A percentile compares a stretch with the other conserved stretches of the same genome.
These are phyloP conservation scores for Globisporangium irregulare DNA, from an alignment of 352 stramenopile species.

Conservation along the genomic window DNA sequence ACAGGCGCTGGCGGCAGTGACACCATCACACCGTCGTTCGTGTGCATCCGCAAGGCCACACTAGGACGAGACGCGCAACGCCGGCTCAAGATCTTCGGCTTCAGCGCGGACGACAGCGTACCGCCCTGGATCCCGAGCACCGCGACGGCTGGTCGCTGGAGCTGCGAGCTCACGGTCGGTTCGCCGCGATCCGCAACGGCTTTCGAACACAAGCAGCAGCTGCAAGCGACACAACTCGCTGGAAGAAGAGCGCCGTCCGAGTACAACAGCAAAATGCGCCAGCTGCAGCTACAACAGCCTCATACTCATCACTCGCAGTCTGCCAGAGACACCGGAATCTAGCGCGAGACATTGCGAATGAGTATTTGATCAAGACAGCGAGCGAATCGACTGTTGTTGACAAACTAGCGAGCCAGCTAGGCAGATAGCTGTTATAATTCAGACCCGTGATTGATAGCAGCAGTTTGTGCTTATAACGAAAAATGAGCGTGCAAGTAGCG, in stretches of 20 bases:
- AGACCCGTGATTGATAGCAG: too few relatives aligned
- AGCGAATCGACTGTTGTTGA: too few relatives aligned
- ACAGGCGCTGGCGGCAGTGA: not conserved
- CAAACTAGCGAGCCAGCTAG: too few relatives aligned
- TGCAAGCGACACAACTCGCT: not conserved
- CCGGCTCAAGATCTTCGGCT: constrained; percentile 8
- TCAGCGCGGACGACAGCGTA: constrained; percentile 17
- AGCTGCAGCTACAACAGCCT: not conserved
- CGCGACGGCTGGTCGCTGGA: constrained; percentile 10
- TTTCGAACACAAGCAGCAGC: not conserved
- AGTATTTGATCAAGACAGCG: too few relatives aligned
- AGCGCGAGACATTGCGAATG: not conserved
- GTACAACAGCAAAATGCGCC: not conserved
- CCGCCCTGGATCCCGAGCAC: constrained; percentile 13
- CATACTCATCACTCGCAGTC: not conserved
- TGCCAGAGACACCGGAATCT: not conserved
- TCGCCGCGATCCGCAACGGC: not conserved
- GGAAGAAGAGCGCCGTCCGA: not conserved
- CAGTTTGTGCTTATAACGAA: not conserved
- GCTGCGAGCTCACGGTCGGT: constrained; percentile 15
- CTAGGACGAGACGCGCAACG: constrained; percentile 1
- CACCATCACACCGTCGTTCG: constrained; percentile 4
- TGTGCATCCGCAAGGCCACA: constrained; percentile 11
- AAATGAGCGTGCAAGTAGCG: not conserved
- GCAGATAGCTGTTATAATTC: too few relatives aligned